A percentile compares a stretch with the other conserved stretches of the same genome.
Evolutionary conservation across 176 grass and related monocot genomes (phyloP).

Genomic region (Oropetium thomaeum): DNA sequence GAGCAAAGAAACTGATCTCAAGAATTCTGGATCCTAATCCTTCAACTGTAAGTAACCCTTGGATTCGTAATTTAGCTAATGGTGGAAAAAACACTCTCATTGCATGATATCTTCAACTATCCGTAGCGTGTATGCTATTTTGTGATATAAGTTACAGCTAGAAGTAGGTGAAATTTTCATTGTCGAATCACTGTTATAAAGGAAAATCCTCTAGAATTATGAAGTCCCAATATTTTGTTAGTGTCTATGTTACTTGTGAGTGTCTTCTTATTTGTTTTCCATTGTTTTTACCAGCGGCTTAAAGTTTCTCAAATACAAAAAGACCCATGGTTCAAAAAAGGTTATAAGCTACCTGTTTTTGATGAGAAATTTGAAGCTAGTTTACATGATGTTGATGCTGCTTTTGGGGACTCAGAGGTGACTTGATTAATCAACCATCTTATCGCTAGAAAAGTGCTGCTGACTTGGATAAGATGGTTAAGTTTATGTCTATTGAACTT

Average conservation of each 20-base stretch:
- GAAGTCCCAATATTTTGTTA: background rate
- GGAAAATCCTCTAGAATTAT: background rate
- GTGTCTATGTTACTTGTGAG: background rate
- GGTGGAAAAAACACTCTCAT: constrained; percentile 2
- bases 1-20: constrained; percentile 63
- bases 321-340: constrained; percentile 85
- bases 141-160: background rate
- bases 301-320: constrained; percentile 66
- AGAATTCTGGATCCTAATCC: constrained; percentile 85
- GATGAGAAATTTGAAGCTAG: constrained; percentile 44
- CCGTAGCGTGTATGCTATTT: background rate
- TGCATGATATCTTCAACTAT: background rate
- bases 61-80: background rate
- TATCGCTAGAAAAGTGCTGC: constrained; percentile 7
- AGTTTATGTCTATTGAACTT: constrained; percentile 14
- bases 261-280: constrained; percentile 12
- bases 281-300: constrained; percentile 49
- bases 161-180: background rate
- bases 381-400: constrained; percentile 78
- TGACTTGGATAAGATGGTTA: constrained; percentile 16
- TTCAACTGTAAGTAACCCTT: constrained; percentile 52
- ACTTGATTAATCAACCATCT: constrained; percentile 34
- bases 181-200: background rate
- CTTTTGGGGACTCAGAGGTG: constrained; percentile 78
- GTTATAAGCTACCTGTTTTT: constrained; percentile 70